Conservation (phyloP, 805 yeast genomes). For the Monosporozyma solicola region DNA sequence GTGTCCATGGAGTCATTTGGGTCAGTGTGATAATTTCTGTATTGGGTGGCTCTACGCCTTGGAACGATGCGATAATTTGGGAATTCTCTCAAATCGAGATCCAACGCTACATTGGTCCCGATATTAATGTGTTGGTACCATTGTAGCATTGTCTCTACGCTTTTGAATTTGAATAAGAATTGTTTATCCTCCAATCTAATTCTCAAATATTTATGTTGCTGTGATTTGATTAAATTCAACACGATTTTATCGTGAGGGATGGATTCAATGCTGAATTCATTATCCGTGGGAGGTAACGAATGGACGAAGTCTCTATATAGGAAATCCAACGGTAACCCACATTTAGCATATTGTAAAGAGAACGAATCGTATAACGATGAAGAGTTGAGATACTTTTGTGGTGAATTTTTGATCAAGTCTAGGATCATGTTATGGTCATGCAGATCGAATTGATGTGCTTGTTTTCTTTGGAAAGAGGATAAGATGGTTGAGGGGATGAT, state of each 20-base stretch:
- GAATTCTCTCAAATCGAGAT: slow-evolving; percentile 57
- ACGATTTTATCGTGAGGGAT: slow-evolving; percentile 1
- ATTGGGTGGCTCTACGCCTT: slow-evolving; percentile 40
- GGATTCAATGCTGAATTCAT: background rate
- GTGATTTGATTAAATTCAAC: slow-evolving; percentile 18
- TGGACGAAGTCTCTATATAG: slow-evolving; percentile 28
- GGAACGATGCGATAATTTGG: slow-evolving; percentile 80
- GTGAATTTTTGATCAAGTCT: slow-evolving; percentile 10
- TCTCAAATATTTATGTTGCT: slow-evolving; percentile 51
- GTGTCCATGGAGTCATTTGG: no score
- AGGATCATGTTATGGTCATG: slow-evolving; percentile 17
- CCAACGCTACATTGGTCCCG: slow-evolving; percentile 74
- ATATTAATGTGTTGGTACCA: slow-evolving; percentile 68
- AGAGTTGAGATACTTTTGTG: slow-evolving; percentile 23
- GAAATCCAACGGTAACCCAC: slow-evolving; percentile 84
- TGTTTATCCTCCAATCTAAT: slow-evolving; percentile 79
- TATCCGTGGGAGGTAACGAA: no score
- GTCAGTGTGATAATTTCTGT: background rate
- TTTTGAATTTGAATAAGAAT: slow-evolving; percentile 53
- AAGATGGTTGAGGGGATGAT: background rate
- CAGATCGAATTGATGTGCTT: slow-evolving; percentile 18
- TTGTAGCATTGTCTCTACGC: slow-evolving; percentile 56
- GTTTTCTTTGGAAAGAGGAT: slow-evolving; percentile 5
- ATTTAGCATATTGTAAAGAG: slow-evolving; percentile 72
- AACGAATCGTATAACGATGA: slow-evolving; percentile 46